Evolutionary conservation across 163 green algal genomes (phyloP).

Genomic region (Chlorella variabilis): DNA sequence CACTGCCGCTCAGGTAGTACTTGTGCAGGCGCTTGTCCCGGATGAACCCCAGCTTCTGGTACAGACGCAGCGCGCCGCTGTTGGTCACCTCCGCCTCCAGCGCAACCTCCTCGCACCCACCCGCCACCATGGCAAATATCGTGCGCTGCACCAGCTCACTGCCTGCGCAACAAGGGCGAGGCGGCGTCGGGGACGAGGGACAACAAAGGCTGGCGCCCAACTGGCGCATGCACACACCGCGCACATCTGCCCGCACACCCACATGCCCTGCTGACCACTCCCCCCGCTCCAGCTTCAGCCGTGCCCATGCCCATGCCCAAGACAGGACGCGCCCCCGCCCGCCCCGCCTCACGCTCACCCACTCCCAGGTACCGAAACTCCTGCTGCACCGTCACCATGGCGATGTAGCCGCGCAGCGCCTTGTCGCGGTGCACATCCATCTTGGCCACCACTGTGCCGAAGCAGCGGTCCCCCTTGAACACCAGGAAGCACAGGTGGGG

Average conservation of each 20-base stretch:
- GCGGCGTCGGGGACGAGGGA: too few species aligned
- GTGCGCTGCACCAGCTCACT: conserved; percentile 81
- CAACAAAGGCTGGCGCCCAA: too few species aligned
- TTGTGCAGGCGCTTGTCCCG: conserved; percentile 92
- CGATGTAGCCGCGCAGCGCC: conserved; percentile 93
- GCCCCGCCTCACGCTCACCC: too few species aligned
- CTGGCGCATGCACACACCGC: too few species aligned
- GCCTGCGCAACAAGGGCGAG: conserved; percentile 59
- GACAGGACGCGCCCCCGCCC: too few species aligned
- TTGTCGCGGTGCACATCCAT: conserved; percentile 82
- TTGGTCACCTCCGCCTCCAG: conserved; percentile 98
- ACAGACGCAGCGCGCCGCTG: conserved; percentile 89
- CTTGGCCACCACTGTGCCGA: conserved; percentile 91
- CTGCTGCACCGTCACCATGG: conserved; percentile 97
- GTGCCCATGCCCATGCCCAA: too few species aligned
- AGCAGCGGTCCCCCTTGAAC: conserved; percentile 65
- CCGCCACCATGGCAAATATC: conserved; percentile 83
- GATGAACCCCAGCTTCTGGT: conserved; percentile 95
- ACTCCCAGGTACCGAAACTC: conserved; percentile 72
- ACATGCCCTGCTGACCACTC: too few species aligned
- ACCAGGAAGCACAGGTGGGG: conserved; percentile 92
- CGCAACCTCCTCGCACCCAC: conserved; percentile 88
- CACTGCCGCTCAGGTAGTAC: conserved; percentile 95
- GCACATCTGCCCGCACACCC: too few species aligned
- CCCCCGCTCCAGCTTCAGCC: too few species aligned